Conservation (phyloP, 352 stramenopile genomes). For the Bremia lactucae region DNA sequence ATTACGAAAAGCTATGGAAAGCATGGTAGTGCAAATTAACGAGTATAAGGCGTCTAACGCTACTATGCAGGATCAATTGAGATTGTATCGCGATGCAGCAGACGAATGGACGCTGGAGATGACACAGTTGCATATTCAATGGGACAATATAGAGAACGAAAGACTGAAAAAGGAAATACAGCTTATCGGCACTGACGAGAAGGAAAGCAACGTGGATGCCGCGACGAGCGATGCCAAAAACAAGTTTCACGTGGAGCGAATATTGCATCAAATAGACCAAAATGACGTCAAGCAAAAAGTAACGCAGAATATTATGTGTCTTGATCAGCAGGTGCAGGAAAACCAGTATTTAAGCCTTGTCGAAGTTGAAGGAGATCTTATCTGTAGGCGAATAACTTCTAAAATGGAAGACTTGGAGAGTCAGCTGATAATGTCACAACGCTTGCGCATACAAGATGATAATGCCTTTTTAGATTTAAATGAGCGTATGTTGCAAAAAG, state of each 20-base stretch:
- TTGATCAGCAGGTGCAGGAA: constrained; percentile 23
- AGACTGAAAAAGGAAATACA: constrained; percentile 47
- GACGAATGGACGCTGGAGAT: constrained; percentile 65
- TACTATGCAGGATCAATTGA: constrained; percentile 41
- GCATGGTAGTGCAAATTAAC: constrained; percentile 24
- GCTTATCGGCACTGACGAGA: constrained; percentile 68
- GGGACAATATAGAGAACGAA: constrained; percentile 41
- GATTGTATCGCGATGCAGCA: constrained; percentile 37
- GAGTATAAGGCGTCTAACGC: constrained; percentile 36
- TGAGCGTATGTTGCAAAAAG: constrained; percentile 41
- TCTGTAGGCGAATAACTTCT: constrained; percentile 1
- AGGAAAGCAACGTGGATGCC: constrained; percentile 43
- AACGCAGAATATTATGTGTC: constrained; percentile 23
- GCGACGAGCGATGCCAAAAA: constrained; percentile 32
- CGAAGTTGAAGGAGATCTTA: not conserved
- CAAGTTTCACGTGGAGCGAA: constrained; percentile 50
- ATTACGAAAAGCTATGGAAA: constrained; percentile 27
- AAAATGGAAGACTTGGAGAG: constrained; percentile 34
- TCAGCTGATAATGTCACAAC: constrained; percentile 53
- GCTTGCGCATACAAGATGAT: constrained; percentile 53
- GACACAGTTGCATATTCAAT: constrained; percentile 38
- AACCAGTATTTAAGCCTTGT: constrained; percentile 4
- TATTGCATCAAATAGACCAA: constrained; percentile 30
- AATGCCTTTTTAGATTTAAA: constrained; percentile 46
- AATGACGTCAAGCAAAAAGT: constrained; percentile 31